These are phyloP conservation scores for Groenewaldozyma sp. DNA, from an alignment of 1,139 yeast genomes.

Conservation along the genomic window DNA sequence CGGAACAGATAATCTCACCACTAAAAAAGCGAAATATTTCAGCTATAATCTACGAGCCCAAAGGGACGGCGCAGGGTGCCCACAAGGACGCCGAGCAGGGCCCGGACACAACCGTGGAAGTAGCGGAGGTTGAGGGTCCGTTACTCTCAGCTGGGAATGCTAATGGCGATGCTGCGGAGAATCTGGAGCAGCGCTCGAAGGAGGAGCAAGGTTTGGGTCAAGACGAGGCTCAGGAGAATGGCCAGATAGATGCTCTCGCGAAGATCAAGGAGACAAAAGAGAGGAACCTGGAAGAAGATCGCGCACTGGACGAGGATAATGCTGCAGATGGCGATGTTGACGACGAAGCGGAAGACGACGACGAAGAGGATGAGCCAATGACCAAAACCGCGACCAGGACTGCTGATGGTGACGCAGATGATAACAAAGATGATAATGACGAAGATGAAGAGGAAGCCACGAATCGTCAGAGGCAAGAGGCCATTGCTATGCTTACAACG, in stretches of 20 bases:
- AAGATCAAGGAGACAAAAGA: background rate
- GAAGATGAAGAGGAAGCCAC: constrained; percentile 4
- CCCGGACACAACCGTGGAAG: background rate
- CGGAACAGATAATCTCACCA: constrained; percentile 39
- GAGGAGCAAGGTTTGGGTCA: constrained; percentile 1
- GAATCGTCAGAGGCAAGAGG: constrained; percentile 40
- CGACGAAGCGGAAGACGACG: background rate
- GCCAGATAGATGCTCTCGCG: background rate
- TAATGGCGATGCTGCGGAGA: background rate
- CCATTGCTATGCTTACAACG: constrained; percentile 58
- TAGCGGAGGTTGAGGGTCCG: background rate
- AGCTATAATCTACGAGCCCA: background rate
- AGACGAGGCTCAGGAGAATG: constrained; percentile 4
- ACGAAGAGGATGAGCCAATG: background rate
- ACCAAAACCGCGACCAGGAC: too few species aligned
- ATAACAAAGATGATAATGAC: constrained; percentile 5
- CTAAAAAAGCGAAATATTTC: constrained; percentile 10
- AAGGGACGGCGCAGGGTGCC: background rate
- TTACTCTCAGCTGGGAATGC: too few species aligned
- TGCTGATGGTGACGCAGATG: constrained; percentile 3
- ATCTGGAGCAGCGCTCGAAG: constrained; percentile 11
- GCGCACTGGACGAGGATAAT: background rate
- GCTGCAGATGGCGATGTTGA: background rate
- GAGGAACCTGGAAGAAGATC: background rate
- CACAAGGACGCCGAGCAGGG: background rate